Percentiles rank a stretch among this genome's conserved stretches.
These are phyloP conservation scores for Cladosporium sp. DNA, from an alignment of 2,329 filamentous ascomycete species.

Conservation along the genomic window DNA sequence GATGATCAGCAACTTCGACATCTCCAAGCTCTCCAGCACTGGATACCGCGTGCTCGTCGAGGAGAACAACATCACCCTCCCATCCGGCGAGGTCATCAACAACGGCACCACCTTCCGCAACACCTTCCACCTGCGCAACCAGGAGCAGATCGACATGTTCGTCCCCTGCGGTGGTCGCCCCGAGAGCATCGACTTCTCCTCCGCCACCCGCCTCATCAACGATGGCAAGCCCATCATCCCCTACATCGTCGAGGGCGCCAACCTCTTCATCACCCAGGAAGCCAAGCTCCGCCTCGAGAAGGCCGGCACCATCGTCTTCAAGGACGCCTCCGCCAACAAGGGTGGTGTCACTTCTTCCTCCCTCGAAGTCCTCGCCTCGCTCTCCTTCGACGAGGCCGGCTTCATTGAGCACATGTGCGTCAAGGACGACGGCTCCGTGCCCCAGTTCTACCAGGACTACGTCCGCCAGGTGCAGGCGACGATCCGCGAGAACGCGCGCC, in stretches of 20 bases:
- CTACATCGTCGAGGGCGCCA: conserved; percentile 97
- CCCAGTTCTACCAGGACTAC: conserved; percentile 89
- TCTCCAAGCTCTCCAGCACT: conserved; percentile 77
- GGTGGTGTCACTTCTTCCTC: conserved; percentile 97
- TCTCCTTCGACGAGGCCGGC: conserved; percentile 87
- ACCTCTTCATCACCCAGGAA: conserved; percentile 98
- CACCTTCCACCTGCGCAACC: conserved; percentile 82
- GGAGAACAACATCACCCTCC: conserved; percentile 83
- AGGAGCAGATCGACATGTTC: conserved; percentile 75
- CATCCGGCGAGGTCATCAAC: conserved; percentile 78
- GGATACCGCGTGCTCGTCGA: conserved; percentile 93
- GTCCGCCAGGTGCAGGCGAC: conserved; percentile 88
- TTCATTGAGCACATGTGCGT: conserved; percentile 96
- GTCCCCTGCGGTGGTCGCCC: conserved; percentile 95
- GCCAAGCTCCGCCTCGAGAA: conserved; percentile 93
- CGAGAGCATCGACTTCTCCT: conserved; percentile 91
- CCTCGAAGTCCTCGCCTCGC: conserved; percentile 88
- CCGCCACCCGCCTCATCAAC: conserved; percentile 82
- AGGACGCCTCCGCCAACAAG: conserved; percentile 98
- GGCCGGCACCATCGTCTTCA: conserved; percentile 93
- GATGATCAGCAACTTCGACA: conserved; percentile 88
- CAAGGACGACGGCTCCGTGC: conserved; percentile 70
- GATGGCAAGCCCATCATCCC: conserved; percentile 85
- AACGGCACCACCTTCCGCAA: conserved; percentile 97
- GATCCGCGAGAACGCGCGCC: conserved; percentile 84